These are phyloP conservation scores for Ceratopteris richardii DNA, from an alignment of 75 land plant genomes.

Conservation along the genomic window DNA sequence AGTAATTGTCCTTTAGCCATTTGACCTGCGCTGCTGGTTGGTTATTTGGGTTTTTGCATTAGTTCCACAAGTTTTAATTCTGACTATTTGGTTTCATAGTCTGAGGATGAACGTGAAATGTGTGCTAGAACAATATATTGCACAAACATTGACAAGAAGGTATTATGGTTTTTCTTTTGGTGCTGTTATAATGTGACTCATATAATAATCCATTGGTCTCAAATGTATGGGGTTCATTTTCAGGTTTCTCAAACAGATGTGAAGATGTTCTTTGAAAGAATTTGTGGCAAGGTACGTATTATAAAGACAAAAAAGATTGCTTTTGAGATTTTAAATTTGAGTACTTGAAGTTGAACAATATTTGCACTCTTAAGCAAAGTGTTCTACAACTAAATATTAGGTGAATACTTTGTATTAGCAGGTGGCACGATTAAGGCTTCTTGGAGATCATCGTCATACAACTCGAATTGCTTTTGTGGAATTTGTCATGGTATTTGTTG, in stretches of 20 bases:
- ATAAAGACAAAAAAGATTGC: not conserved
- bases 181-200: too few species aligned
- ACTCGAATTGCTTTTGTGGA: slow-evolving; percentile 95
- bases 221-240: not conserved
- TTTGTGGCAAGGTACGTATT: slow-evolving; percentile 78
- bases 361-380: too few species aligned
- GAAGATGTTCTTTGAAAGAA: slow-evolving; percentile 81
- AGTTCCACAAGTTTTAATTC: too few species aligned
- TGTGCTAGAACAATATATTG: slow-evolving; percentile 87
- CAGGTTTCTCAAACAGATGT: slow-evolving; percentile 89
- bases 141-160: slow-evolving; percentile 90
- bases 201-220: not conserved
- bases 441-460: slow-evolving; percentile 90
- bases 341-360: not conserved
- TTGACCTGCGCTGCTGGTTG: too few species aligned
- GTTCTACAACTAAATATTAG: too few species aligned
- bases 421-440: slow-evolving; percentile 82
- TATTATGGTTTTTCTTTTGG: not conserved
- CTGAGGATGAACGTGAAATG: slow-evolving; percentile 83
- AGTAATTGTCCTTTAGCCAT: slow-evolving; percentile 7
- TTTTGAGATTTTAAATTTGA: not conserved
- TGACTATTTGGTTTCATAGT: slow-evolving; percentile 19
- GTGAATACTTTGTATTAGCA: slow-evolving; percentile 14
- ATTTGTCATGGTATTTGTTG: slow-evolving; percentile 56
- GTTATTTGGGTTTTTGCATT: too few species aligned